These are phyloP conservation scores for Metarhizium humberi DNA, from an alignment of 2,329 filamentous ascomycete species.

Conservation along the genomic window DNA sequence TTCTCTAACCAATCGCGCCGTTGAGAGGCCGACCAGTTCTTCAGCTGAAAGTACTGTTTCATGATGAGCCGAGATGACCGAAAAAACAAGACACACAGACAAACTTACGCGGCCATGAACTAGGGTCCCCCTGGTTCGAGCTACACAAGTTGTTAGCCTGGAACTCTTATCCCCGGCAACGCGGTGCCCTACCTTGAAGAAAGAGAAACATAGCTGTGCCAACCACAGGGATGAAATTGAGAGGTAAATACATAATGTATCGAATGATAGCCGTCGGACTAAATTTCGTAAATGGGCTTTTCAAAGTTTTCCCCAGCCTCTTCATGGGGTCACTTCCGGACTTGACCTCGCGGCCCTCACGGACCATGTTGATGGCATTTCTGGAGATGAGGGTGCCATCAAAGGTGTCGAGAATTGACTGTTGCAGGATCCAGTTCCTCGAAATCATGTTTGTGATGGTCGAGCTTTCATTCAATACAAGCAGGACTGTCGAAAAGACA, in stretches of 20 bases:
- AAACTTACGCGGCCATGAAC: slow-evolving; percentile 45
- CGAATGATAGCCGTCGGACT: slow-evolving; percentile 57
- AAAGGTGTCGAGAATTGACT: slow-evolving; percentile 80
- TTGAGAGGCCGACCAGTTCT: slow-evolving; percentile 63
- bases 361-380: slow-evolving; percentile 52
- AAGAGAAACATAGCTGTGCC: slow-evolving; percentile 75
- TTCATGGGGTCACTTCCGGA: slow-evolving; percentile 46
- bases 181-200: slow-evolving; percentile 49
- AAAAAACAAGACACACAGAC: background rate
- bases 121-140: slow-evolving; percentile 35
- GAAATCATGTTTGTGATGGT: slow-evolving; percentile 47
- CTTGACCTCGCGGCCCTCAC: slow-evolving; percentile 65
- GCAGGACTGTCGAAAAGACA: slow-evolving; percentile 60
- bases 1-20: slow-evolving; percentile 59
- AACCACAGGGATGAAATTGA: slow-evolving; percentile 88
- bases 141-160: slow-evolving; percentile 16
- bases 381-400: slow-evolving; percentile 58
- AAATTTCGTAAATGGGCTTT: slow-evolving; percentile 47
- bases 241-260: slow-evolving; percentile 76
- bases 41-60: slow-evolving; percentile 77
- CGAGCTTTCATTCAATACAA: slow-evolving; percentile 56
- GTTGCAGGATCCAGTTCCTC: slow-evolving; percentile 67
- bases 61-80: slow-evolving; percentile 5
- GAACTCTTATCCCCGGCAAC: background rate
- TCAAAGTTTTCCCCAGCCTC: slow-evolving; percentile 47